Evolutionary conservation across 2,329 filamentous ascomycete genomes (phyloP).

Genomic region (Chaetomium strumarium): DNA sequence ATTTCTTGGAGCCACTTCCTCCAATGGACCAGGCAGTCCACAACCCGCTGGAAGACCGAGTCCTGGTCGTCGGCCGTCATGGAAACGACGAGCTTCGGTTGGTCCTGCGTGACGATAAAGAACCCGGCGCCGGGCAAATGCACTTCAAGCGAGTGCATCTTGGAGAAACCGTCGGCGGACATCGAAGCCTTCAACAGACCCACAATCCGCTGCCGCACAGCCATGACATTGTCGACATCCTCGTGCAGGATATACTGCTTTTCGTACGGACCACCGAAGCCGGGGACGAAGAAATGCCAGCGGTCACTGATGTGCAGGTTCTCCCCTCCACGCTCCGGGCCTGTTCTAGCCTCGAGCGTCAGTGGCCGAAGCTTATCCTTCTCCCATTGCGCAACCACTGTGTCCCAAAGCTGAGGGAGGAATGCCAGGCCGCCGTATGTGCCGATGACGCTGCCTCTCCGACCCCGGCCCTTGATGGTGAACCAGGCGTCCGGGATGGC

Average conservation of each 20-base stretch:
- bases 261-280: constrained; percentile 1
- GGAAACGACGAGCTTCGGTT: background rate
- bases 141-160: constrained; percentile 12
- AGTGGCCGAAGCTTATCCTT: background rate
- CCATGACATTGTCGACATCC: background rate
- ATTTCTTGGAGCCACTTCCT: background rate
- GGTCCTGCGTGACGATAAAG: background rate
- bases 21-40: constrained; percentile 3
- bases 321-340: background rate
- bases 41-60: background rate
- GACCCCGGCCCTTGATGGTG: background rate
- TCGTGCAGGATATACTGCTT: constrained; percentile 8
- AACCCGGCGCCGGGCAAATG: constrained; percentile 14
- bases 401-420: constrained; percentile 8
- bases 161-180: background rate
- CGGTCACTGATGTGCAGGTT: constrained; percentile 4
- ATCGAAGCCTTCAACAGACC: constrained; percentile 7
- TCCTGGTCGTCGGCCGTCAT: background rate
- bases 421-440: constrained; percentile 22
- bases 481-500: constrained; percentile 21
- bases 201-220: constrained; percentile 3
- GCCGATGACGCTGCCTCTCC: background rate
- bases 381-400: constrained; percentile 3
- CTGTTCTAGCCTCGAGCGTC: constrained; percentile 3
- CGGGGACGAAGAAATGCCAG: constrained; percentile 19